Conservation (phyloP, 352 stramenopile genomes). For the Globisporangium camurandrum region DNA sequence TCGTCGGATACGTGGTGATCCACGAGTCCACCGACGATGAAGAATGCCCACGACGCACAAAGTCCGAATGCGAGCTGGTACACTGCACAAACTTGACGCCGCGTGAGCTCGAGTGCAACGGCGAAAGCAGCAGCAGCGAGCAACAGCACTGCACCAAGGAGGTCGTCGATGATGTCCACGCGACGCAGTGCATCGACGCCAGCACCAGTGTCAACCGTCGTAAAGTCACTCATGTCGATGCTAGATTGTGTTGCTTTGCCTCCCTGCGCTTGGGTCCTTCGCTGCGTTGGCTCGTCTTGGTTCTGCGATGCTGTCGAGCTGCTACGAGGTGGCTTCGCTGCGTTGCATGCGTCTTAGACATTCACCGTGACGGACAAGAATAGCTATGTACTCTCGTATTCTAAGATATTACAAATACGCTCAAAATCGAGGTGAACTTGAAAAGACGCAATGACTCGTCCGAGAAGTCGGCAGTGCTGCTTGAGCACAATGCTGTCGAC, state of each 20-base stretch:
- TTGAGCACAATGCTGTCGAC: not conserved
- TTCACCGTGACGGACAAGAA: too few relatives aligned
- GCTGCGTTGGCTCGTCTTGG: not conserved
- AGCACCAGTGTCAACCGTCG: constrained; percentile 7
- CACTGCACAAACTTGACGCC: constrained; percentile 53
- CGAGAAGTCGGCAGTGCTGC: not conserved
- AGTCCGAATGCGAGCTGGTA: constrained; percentile 69
- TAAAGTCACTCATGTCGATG: constrained; percentile 3
- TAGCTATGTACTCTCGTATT: too few relatives aligned
- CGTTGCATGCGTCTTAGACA: too few relatives aligned
- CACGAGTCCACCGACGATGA: constrained; percentile 61
- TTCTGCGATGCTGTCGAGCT: too few relatives aligned
- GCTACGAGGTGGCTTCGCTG: too few relatives aligned
- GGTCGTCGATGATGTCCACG: constrained; percentile 69
- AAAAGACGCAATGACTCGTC: constrained; percentile 5
- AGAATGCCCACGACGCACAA: constrained; percentile 33
- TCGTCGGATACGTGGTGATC: constrained; percentile 69
- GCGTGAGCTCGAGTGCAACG: constrained; percentile 60
- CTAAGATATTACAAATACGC: too few relatives aligned
- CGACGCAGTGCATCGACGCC: constrained; percentile 20
- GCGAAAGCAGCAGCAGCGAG: constrained; percentile 37
- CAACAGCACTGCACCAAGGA: constrained; percentile 58
- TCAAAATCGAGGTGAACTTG: too few relatives aligned
- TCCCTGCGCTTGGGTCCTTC: too few relatives aligned
- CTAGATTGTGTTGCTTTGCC: not conserved